Evolutionary conservation across 371 early-diverging fungal species (phyloP).

Genomic region (Syncephalastrum monosporum): DNA sequence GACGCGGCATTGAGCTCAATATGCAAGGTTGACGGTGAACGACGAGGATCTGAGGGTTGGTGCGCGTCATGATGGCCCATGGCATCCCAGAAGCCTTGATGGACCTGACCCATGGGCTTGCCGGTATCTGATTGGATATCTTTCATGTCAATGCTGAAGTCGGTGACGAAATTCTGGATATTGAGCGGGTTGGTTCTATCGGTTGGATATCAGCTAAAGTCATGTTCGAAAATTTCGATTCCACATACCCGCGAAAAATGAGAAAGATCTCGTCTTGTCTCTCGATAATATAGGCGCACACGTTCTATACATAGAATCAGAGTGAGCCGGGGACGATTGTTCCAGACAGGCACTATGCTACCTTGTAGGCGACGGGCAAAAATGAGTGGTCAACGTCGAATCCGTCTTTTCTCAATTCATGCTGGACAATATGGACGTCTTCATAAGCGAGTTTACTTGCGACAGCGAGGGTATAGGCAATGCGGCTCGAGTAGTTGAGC

Average conservation of each 20-base stretch:
- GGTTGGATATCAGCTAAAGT: background rate
- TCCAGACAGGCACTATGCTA: conserved; percentile 12
- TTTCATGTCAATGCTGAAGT: conserved; percentile 48
- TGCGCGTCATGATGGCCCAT: conserved; percentile 43
- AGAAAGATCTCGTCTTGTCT: conserved; percentile 59
- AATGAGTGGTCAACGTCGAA: conserved; percentile 57
- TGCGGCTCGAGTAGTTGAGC: conserved; percentile 41
- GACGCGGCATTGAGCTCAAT: conserved; percentile 41
- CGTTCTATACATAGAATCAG: conserved; percentile 36
- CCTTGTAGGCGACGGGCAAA: conserved; percentile 57
- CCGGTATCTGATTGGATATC: conserved; percentile 45
- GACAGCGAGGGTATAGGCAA: conserved; percentile 57
- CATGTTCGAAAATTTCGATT: background rate
- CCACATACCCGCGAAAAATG: conserved; percentile 55
- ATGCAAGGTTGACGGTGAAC: conserved; percentile 20
- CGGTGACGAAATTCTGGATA: conserved; percentile 61
- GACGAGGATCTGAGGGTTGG: conserved; percentile 7
- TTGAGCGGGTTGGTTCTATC: conserved; percentile 59
- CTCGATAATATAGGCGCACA: conserved; percentile 60
- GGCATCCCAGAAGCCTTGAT: conserved; percentile 61
- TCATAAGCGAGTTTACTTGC: conserved; percentile 59
- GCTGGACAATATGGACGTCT: conserved; percentile 54
- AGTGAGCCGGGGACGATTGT: too few relatives aligned
- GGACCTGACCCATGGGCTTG: conserved; percentile 53
- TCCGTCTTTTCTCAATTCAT: conserved; percentile 53